Evolutionary conservation across 2,329 filamentous ascomycete genomes (phyloP), one percentile per base, ranked within the genome.

Genomic region (Amauroascus verrucosus): DNA sequence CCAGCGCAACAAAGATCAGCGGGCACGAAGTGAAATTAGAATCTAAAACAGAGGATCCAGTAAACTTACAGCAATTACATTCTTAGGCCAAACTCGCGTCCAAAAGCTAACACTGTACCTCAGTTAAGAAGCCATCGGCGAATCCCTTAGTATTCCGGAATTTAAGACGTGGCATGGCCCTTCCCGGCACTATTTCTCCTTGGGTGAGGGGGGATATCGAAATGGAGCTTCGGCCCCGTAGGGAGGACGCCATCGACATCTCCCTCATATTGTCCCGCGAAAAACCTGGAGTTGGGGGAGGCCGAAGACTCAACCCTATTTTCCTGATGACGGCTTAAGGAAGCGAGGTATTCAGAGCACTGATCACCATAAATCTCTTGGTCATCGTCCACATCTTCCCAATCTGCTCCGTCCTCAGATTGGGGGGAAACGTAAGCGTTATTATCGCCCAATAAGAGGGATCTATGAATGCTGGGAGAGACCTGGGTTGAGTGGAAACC

Each of bases 201-300:
- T 38, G 50, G 50, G 20, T 51, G 49, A 18, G 41, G 40, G 13
- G 41, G 50, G 26, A 46, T 35, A 48, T 53, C 35, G 41, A 53
- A 53, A 40, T 48, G 51, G 13, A 53, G 28, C n/a, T 33, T 32
- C 9, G 51, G 51, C 8, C 51, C 51, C 2, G 37, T 53, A 24
- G 51, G 51, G 1, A 53, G 44, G 9, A 53, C 45, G 7, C 51
- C 51, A 41, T 53, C 35, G n/a, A 53, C 51, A 22, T 53, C 45
- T 20, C 43, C 51, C 1, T 53, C 44, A 33, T 53, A 53, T 26
- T 48, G 51, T 20, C 50, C 50, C 40, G 46, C 50, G 16, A 52
- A 52, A 13, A 46, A 52, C 9, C 24, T 38, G 13, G 30, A 35
- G 13, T 18, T 37, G 6, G 24, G n/a, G 1, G 41, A 26, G 30